These are phyloP conservation scores for Boletus rubroflammeus DNA, from an alignment of 768 basidiomycete species.

Conservation along the genomic window DNA sequence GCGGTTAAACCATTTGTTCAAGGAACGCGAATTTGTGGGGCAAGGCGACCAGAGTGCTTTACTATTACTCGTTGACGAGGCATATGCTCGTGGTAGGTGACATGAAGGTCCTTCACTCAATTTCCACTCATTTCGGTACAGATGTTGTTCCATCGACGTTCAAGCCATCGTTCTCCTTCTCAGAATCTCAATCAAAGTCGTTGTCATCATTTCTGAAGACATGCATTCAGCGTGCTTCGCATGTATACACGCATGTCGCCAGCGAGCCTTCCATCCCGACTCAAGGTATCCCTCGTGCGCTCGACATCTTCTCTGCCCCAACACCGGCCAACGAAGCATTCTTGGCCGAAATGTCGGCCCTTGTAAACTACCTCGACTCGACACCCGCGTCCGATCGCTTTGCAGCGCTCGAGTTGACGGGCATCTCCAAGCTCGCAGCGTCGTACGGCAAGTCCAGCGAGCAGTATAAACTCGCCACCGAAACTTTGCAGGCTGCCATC, in stretches of 20 bases:
- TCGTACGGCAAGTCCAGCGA: conserved; percentile 49
- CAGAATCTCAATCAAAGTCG: conserved; percentile 29
- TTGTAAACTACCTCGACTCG: conserved; percentile 49
- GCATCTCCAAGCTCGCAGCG: conserved; percentile 46
- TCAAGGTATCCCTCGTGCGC: conserved; percentile 31
- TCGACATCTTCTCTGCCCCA: conserved; percentile 41
- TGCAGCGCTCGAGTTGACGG: conserved; percentile 58
- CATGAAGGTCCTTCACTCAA: not conserved
- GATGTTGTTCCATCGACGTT: conserved; percentile 57
- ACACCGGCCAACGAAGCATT: conserved; percentile 39
- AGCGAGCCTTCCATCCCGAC: conserved; percentile 34
- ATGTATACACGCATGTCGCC: conserved; percentile 54
- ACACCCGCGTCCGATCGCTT: conserved; percentile 42
- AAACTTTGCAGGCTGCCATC: conserved; percentile 48
- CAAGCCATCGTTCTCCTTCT: conserved; percentile 44
- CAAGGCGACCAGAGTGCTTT: conserved; percentile 48
- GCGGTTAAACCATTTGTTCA: conserved; percentile 18
- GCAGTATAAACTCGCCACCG: conserved; percentile 47
- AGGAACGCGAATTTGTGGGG: conserved; percentile 53
- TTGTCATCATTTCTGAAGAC: conserved; percentile 54
- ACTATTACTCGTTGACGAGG: conserved; percentile 54
- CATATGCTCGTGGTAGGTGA: conserved; percentile 50
- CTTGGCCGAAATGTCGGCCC: conserved; percentile 40
- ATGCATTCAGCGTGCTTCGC: conserved; percentile 54
- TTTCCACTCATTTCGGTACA: conserved; percentile 25